phyloP scores from a whole-genome alignment of 2,329 filamentous ascomycete genomes.

The Massarina eburnea region DNA sequence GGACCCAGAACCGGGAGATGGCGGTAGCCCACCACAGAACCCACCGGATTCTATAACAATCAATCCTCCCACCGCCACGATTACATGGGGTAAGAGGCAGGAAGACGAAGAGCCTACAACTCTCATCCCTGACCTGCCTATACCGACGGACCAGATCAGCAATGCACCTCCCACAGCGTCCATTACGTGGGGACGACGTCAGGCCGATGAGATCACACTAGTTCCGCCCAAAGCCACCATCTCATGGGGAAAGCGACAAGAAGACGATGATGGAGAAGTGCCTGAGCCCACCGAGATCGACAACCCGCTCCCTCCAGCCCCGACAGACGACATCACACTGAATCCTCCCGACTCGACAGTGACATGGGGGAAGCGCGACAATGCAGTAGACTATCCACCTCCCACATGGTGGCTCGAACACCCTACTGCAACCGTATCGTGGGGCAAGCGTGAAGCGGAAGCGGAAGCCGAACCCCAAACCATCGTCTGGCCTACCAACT shows the following conservation, averaged over 20 bases:
- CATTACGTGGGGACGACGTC: constrained; percentile 12
- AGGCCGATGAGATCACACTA: constrained; percentile 4
- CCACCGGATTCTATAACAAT: constrained; percentile 7
- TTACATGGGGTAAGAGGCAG: constrained; percentile 13
- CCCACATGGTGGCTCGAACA: background rate
- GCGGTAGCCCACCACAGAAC: background rate
- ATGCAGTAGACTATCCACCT: background rate
- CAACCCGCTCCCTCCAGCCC: background rate
- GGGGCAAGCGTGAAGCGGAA: constrained; percentile 1
- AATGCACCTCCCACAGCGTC: constrained; percentile 3
- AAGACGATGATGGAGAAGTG: constrained; percentile 1
- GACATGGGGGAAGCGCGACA: constrained; percentile 16
- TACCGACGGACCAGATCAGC: constrained; percentile 5
- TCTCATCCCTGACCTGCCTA: background rate
- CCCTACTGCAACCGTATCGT: background rate
- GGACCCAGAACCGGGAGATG: background rate
- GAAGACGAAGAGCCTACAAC: background rate
- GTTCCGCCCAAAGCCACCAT: constrained; percentile 7
- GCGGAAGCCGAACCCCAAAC: constrained; percentile 1
- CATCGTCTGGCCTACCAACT: constrained; percentile 1
- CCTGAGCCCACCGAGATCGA: background rate
- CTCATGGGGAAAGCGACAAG: constrained; percentile 16
- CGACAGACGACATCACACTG: constrained; percentile 5
- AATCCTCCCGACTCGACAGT: constrained; percentile 5
- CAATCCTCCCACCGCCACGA: constrained; percentile 5